A percentile compares a stretch with the other conserved stretches of the same genome.
These are phyloP conservation scores for Colletotrichum sp. DNA, from an alignment of 2,329 filamentous ascomycete genomes.

Conservation along the genomic window DNA sequence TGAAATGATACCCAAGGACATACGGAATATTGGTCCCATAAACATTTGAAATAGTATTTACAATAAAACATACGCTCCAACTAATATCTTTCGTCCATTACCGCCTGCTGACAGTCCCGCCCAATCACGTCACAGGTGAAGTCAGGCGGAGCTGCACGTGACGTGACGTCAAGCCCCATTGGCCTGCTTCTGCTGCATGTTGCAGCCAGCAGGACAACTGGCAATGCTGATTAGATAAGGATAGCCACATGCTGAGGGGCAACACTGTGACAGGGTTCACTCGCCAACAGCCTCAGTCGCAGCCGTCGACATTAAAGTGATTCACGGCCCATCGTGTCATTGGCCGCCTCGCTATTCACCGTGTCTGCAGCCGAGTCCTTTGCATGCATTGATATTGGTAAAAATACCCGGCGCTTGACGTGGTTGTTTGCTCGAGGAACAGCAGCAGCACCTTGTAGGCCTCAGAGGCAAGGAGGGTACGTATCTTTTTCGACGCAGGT, in stretches of 20 bases:
- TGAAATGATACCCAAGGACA: slow-evolving; percentile 1
- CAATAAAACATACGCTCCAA: neutral
- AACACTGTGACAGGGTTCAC: neutral
- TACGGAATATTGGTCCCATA: neutral
- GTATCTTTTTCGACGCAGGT: neutral
- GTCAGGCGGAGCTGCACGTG: slow-evolving; percentile 11
- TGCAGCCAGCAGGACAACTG: neutral
- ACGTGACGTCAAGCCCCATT: slow-evolving; percentile 20
- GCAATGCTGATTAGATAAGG: slow-evolving; percentile 4
- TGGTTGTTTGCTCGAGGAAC: neutral
- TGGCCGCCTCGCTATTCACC: neutral
- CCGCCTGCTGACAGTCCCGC: neutral
- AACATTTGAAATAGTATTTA: neutral
- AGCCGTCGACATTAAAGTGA: neutral
- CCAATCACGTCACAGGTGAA: neutral
- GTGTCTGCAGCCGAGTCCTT: neutral
- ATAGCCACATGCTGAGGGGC: neutral
- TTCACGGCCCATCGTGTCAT: neutral
- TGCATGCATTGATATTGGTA: neutral
- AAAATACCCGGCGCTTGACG: neutral
- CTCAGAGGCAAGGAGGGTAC: neutral
- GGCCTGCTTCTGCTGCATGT: neutral
- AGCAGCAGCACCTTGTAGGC: neutral
- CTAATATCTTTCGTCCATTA: neutral
- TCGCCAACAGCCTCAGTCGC: neutral